These are phyloP conservation scores for Candida boidinii DNA, from an alignment of 805 yeast species.

Conservation along the genomic window DNA sequence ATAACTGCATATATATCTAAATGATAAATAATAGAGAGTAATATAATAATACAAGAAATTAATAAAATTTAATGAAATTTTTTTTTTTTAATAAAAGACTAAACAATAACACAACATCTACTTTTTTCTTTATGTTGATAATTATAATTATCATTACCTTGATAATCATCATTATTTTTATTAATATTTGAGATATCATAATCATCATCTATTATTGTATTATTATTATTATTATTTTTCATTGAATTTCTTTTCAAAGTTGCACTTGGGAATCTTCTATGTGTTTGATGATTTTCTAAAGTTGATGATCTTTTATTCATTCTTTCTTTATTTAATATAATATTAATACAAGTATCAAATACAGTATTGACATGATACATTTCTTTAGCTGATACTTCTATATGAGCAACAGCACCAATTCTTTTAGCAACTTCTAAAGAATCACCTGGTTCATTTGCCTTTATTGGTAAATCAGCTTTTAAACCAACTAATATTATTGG, in stretches of 20 bases:
- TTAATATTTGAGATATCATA: too few relatives aligned
- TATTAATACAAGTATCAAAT: slow-evolving; percentile 44
- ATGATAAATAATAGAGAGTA: too few relatives aligned
- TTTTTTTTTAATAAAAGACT: background rate
- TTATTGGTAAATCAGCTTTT: slow-evolving; percentile 50
- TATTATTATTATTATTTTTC: too few relatives aligned
- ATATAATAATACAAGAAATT: too few relatives aligned
- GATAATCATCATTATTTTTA: too few relatives aligned
- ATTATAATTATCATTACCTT: too few relatives aligned
- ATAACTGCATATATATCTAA: too few relatives aligned
- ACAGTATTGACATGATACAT: slow-evolving; percentile 60
- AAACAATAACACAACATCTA: slow-evolving; percentile 9
- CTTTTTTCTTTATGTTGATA: slow-evolving; percentile 1
- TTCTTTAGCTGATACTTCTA: slow-evolving; percentile 73
- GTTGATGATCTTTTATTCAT: background rate
- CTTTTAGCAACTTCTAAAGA: slow-evolving; percentile 22
- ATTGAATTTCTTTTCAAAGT: too few relatives aligned
- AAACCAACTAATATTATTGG: slow-evolving; percentile 80
- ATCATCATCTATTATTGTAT: too few relatives aligned
- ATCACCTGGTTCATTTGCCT: too few relatives aligned
- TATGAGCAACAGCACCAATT: slow-evolving; percentile 61
- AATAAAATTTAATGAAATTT: too few relatives aligned
- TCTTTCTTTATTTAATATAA: background rate
- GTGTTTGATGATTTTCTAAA: background rate
- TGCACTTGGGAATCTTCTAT: too few relatives aligned